Evolutionary conservation across 2,329 filamentous ascomycete species (phyloP).

Genomic region (Penicillium digitatum): DNA sequence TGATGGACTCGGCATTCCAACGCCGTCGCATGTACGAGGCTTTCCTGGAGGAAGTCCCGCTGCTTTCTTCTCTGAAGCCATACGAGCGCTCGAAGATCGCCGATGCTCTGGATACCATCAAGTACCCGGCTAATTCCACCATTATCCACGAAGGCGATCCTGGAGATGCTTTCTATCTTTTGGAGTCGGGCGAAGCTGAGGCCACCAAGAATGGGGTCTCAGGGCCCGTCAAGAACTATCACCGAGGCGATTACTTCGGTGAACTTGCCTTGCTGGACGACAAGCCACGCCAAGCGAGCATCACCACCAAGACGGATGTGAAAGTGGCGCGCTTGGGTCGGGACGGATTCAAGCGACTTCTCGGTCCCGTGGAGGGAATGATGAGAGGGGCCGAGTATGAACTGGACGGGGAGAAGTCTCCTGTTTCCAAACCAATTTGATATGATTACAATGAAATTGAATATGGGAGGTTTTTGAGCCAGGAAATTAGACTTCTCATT

Average conservation of each 20-base stretch:
- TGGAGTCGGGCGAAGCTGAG: conserved; percentile 82
- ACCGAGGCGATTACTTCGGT: conserved; percentile 94
- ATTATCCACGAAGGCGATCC: conserved; percentile 92
- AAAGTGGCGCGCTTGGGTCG: conserved; percentile 92
- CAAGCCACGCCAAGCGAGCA: conserved; percentile 83
- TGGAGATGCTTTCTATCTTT: conserved; percentile 84
- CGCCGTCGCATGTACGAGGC: conserved; percentile 94
- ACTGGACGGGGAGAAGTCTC: conserved; percentile 28
- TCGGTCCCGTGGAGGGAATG: conserved; percentile 90
- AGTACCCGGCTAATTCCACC: conserved; percentile 70
- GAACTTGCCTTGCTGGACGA: conserved; percentile 92
- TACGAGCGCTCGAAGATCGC: conserved; percentile 98
- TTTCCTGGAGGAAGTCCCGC: conserved; percentile 88
- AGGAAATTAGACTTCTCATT: conserved; percentile 1
- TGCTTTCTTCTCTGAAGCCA: conserved; percentile 75
- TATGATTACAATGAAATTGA: conserved; percentile 18
- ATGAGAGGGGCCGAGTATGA: conserved; percentile 66
- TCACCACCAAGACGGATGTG: conserved; percentile 77
- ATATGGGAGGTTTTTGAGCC: background rate
- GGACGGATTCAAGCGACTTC: conserved; percentile 86
- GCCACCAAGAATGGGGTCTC: conserved; percentile 74
- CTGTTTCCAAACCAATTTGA: conserved; percentile 24
- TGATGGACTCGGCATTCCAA: conserved; percentile 97
- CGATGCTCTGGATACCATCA: conserved; percentile 87
- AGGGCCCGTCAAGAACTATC: conserved; percentile 72